Evolutionary conservation across 2,329 filamentous ascomycete genomes (phyloP).

Genomic region (Lachnellula willkommii): DNA sequence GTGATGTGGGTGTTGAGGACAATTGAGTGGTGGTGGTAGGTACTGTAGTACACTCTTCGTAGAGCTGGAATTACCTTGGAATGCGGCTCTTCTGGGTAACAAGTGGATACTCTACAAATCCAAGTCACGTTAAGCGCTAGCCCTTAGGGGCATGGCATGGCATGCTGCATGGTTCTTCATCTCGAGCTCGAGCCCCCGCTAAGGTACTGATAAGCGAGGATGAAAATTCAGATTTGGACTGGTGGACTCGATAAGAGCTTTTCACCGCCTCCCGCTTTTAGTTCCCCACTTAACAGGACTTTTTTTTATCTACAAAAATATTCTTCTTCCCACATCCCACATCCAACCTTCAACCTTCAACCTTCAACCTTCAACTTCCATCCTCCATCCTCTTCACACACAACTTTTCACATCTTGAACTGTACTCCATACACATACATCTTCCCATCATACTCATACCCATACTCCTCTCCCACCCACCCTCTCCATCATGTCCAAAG

Average conservation of each 20-base stretch:
- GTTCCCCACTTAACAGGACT: too few relatives aligned
- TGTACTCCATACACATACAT: constrained; percentile 8
- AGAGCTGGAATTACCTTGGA: neutral
- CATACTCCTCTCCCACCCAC: constrained; percentile 2
- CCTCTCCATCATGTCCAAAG: constrained; percentile 55
- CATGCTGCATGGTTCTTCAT: too few relatives aligned
- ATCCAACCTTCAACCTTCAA: constrained; percentile 10
- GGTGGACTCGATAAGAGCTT: constrained; percentile 27
- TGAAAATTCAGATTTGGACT: constrained; percentile 14
- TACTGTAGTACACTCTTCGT: neutral
- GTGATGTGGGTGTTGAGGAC: neutral
- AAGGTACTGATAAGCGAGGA: constrained; percentile 16
- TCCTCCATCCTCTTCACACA: neutral
- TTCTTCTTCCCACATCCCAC: constrained; percentile 14
- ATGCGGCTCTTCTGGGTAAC: constrained; percentile 3
- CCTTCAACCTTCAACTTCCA: constrained; percentile 8
- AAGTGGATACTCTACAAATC: neutral
- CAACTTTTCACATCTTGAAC: neutral
- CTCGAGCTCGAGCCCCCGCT: constrained; percentile 9
- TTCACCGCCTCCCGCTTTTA: constrained; percentile 14
- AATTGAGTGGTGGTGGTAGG: constrained; percentile 4
- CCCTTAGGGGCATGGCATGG: neutral
- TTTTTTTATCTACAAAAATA: constrained; percentile 1
- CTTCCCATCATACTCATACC: neutral
- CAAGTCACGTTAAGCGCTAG: constrained; percentile 8